phyloP scores from a whole-genome alignment of 2,329 filamentous ascomycete genomes.

The Paecilomyces variotii region DNA sequence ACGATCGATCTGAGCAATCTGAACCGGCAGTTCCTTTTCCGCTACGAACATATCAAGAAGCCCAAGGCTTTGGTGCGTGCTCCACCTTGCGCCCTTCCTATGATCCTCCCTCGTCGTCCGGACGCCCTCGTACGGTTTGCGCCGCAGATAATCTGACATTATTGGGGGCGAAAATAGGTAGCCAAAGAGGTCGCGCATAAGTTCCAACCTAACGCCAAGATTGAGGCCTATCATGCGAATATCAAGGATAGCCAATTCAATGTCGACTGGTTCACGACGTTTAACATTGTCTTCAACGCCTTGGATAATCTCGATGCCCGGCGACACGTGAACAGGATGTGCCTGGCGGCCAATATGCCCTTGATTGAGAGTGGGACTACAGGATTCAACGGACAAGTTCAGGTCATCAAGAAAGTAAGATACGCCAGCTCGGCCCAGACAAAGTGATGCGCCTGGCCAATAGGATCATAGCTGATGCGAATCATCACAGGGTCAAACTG shows the following conservation, averaged over 20 bases:
- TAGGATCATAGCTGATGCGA: slow-evolving; percentile 1
- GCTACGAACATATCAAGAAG: slow-evolving; percentile 96
- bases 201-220: slow-evolving; percentile 82
- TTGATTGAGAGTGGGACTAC: slow-evolving; percentile 95
- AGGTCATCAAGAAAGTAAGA: slow-evolving; percentile 76
- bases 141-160: slow-evolving; percentile 9
- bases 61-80: slow-evolving; percentile 75
- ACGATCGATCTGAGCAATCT: slow-evolving; percentile 97
- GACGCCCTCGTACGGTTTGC: background rate
- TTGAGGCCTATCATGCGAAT: slow-evolving; percentile 85
- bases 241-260: slow-evolving; percentile 87
- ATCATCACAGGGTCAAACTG: slow-evolving; percentile 59
- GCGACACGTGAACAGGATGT: slow-evolving; percentile 96
- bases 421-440: background rate
- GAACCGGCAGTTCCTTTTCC: slow-evolving; percentile 94
- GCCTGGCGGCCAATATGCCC: slow-evolving; percentile 79
- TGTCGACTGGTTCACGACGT: slow-evolving; percentile 77
- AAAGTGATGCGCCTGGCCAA: slow-evolving; percentile 3
- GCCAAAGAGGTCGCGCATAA: slow-evolving; percentile 83
- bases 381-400: slow-evolving; percentile 94
- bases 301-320: slow-evolving; percentile 91
- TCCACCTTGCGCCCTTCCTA: slow-evolving; percentile 3
- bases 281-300: slow-evolving; percentile 88
- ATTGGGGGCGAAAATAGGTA: slow-evolving; percentile 47
- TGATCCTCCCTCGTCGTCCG: background rate